Evolutionary conservation across 371 early-diverging fungal genomes (phyloP), one percentile per base, ranked within the genome.

Genomic region (Lichtheimia ramosa): DNA sequence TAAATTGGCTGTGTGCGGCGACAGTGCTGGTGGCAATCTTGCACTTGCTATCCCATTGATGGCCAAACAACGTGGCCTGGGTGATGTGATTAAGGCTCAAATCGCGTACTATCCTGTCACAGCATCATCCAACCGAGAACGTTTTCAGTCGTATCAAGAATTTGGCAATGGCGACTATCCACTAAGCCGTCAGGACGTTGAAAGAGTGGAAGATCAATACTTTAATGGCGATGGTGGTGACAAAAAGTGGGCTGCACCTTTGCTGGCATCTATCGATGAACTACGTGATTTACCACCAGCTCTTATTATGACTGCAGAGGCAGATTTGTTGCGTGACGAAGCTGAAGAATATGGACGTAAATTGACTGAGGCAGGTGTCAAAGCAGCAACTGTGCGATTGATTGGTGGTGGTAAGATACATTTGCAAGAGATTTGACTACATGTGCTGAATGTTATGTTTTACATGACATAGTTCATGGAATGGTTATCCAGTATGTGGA

Each of bases 271-370:
- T 16, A 16, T n/a, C n/a, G 73, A 77, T 13, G 57, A 64, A 2
- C 56, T 77, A 15, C 21, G 63, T 49, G 70, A 61, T 12, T 51
- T 77, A 5, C 73, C 77, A 1, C 70, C 70, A 4, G 68, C 74
- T 34, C 48, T 77, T 8, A 46, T 74, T 0, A 56, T 77, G 8
- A 70, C 65, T 1, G 68, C 71, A 8, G 73, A 74, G 40, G 62
- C 46, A 10, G 75, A 77, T 62, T 62, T 70, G 2, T 52, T 77
- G 43, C 64, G 75, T 55, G 66, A 66, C 39, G 73, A 77, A 39
- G 75, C 67, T 21, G 78, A 77, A 48, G 56, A 40, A 0, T 77
- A 70, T 54, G 73, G 54, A 1, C 48, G 56, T 4, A 58, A 58
- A 12, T 40, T 77, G 18, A 41, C 23, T 2, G 23, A 57, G 7